Conservation (phyloP, 306 rosid species). For the Lathyrus oleraceus region DNA sequence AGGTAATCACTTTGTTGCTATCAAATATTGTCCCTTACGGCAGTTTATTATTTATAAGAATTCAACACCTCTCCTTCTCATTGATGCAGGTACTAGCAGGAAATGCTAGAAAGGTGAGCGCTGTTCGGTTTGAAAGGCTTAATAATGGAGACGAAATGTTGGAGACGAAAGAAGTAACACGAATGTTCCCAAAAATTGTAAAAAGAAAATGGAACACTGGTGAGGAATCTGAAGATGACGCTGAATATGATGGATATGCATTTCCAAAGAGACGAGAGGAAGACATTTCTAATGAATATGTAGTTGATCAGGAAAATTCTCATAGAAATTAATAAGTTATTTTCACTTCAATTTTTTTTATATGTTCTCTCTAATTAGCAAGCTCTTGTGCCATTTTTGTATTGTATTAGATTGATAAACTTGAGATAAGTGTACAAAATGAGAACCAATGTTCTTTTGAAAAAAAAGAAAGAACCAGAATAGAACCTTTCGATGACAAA, state of each 20-base stretch:
- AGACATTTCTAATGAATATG: constrained; percentile 51
- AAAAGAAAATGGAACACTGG: constrained; percentile 72
- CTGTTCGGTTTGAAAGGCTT: constrained; percentile 84
- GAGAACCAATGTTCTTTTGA: constrained; percentile 32
- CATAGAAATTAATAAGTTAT: constrained; percentile 12
- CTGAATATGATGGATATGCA: constrained; percentile 62
- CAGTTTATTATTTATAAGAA: background rate
- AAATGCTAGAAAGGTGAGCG: constrained; percentile 95
- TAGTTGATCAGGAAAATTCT: constrained; percentile 47
- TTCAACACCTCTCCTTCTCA: constrained; percentile 15
- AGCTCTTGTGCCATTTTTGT: constrained; percentile 48
- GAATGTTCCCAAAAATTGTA: constrained; percentile 74
- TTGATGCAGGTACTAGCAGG: constrained; percentile 84
- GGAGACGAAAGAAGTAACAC: constrained; percentile 68
- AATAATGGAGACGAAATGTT: constrained; percentile 47
- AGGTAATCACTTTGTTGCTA: constrained; percentile 55
- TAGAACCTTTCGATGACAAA: constrained; percentile 47
- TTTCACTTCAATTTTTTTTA: background rate
- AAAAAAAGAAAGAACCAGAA: background rate
- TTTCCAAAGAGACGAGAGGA: constrained; percentile 52
- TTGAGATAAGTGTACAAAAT: constrained; percentile 40
- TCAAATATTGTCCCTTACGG: background rate
- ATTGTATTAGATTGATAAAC: constrained; percentile 43
- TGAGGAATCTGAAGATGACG: constrained; percentile 51
- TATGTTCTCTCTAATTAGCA: constrained; percentile 31